Evolutionary conservation across 78 protist genomes (phyloP), one percentile per base, ranked within the genome.

Genomic region (Paratrimastix pyriformis): DNA sequence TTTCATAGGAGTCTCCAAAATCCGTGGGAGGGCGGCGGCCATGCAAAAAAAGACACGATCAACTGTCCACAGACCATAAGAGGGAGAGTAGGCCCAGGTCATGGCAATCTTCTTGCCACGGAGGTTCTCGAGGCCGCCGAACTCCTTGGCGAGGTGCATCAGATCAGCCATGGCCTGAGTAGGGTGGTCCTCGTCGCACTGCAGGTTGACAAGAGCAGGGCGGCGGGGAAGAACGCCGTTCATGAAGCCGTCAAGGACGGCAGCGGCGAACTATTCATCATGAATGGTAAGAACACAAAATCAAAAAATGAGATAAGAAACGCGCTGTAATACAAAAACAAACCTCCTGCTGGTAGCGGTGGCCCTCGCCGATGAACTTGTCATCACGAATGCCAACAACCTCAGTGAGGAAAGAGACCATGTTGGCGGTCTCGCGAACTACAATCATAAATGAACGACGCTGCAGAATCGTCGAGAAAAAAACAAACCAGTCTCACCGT

Each of bases 401-500:
- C 44, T 75, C 80, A 24, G 80, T 62, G 52, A 74, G 6, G 80
- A 81, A 81, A 6, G 85, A 81, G 38, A 74, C 62, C 81, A 75
- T 75, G 74, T 74, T 75, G 66, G 82, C 85, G 37, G 81, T 75
- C 62, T 81, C 85, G 7, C 81, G 69, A 3, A 81, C 77, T 1
- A n/a, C n/a, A n/a, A n/a, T n/a, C n/a, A n/a, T n/a, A n/a, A n/a
- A n/a, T n/a, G n/a, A n/a, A n/a, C n/a, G n/a, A n/a, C n/a, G n/a
- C n/a, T n/a, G n/a, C n/a, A n/a, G n/a, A n/a, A n/a, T n/a, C n/a
- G n/a, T n/a, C n/a, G n/a, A n/a, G n/a, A n/a, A n/a, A n/a, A n/a
- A n/a, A n/a, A n/a, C n/a, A n/a, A n/a, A n/a, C n/a, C n/a, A n/a
- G 85, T 75, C 45, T 81, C 85, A 65, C 85, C 85, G 62, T 81